phyloP scores from a whole-genome alignment of 2,329 filamentous ascomycete genomes.

The Xylaria sp. region DNA sequence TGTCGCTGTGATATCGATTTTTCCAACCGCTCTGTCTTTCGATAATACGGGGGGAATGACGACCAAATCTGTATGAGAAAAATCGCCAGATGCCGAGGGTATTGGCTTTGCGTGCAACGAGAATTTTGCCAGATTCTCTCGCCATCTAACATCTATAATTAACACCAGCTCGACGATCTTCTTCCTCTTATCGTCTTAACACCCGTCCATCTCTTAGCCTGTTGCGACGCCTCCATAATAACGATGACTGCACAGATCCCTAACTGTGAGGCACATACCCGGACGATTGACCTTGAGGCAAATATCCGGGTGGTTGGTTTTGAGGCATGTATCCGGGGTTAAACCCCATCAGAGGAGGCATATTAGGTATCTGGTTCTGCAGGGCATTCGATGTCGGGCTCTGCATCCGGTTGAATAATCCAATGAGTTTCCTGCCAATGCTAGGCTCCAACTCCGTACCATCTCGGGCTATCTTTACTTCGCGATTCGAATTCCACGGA shows the following conservation, averaged over 20 bases:
- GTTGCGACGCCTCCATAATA: neutral
- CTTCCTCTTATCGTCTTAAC: neutral
- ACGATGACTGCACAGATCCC: neutral
- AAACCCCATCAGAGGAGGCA: constrained; percentile 29
- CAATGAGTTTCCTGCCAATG: constrained; percentile 69
- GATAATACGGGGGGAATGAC: neutral
- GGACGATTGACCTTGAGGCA: too few species aligned
- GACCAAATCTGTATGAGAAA: neutral
- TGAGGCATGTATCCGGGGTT: constrained; percentile 36
- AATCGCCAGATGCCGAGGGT: neutral
- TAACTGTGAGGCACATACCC: too few species aligned
- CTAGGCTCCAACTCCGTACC: constrained; percentile 87
- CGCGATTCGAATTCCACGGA: constrained; percentile 89
- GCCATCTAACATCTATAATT: neutral
- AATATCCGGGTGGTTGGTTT: neutral
- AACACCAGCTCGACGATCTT: neutral
- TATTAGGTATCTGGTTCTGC: neutral
- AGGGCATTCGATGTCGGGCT: constrained; percentile 31
- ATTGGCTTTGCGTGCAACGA: neutral
- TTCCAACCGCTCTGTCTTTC: too few species aligned
- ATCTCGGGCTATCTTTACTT: constrained; percentile 93
- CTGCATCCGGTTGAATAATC: constrained; percentile 64
- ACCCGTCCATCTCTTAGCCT: neutral
- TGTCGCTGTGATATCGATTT: too few species aligned
- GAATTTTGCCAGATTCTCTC: neutral